These are phyloP conservation scores for Lasiodiplodia citricola DNA, from an alignment of 2,329 filamentous ascomycete genomes.

Conservation along the genomic window DNA sequence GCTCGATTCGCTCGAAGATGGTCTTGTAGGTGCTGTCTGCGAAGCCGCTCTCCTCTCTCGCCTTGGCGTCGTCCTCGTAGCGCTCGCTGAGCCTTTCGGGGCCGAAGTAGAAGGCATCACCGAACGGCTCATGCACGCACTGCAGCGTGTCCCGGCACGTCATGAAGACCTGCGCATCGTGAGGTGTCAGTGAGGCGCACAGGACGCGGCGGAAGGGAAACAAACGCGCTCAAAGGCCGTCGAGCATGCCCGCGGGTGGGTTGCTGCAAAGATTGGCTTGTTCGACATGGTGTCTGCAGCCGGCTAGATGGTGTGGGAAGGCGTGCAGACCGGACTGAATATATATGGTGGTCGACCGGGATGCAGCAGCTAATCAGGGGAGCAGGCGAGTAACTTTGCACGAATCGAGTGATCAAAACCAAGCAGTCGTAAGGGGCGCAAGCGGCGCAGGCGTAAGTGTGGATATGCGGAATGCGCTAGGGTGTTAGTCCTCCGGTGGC, in stretches of 20 bases:
- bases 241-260: slow-evolving; percentile 92
- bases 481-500: slow-evolving; percentile 10
- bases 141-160: slow-evolving; percentile 80
- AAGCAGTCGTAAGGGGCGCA: slow-evolving; percentile 14
- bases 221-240: slow-evolving; percentile 94
- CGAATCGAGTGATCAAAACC: slow-evolving; percentile 4
- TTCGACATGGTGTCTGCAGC: slow-evolving; percentile 63
- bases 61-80: slow-evolving; percentile 72
- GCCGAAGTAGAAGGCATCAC: slow-evolving; percentile 94
- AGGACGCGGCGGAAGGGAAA: slow-evolving; percentile 30
- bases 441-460: slow-evolving; percentile 17
- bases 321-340: not conserved
- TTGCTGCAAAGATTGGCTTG: slow-evolving; percentile 89
- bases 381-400: not conserved
- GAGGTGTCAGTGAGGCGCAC: slow-evolving; percentile 24
- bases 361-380: slow-evolving; percentile 14
- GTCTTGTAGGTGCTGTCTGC: slow-evolving; percentile 73
- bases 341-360: slow-evolving; percentile 10
- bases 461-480: slow-evolving; percentile 20
- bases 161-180: slow-evolving; percentile 76
- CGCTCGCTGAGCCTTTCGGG: slow-evolving; percentile 83
- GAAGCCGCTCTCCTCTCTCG: slow-evolving; percentile 66
- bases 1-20: slow-evolving; percentile 77
- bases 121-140: slow-evolving; percentile 94
- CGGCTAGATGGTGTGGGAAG: not conserved